These are phyloP conservation scores for Sesbania bispinosa DNA, from an alignment of 306 rosid species.

Conservation along the genomic window DNA sequence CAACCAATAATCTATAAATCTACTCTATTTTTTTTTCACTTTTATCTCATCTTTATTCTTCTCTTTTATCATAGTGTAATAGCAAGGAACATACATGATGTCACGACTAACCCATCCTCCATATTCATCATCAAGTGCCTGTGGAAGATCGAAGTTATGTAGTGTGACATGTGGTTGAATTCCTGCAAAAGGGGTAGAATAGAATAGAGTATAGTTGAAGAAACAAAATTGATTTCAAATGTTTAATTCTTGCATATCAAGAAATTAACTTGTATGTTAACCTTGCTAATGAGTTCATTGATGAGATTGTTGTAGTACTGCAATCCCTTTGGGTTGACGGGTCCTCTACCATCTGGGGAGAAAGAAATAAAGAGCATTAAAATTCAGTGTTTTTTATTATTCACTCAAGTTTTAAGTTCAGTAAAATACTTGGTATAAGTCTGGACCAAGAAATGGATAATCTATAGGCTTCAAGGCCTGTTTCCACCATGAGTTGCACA, in stretches of 20 bases:
- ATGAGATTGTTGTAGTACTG: conserved; percentile 79
- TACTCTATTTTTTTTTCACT: too few species aligned
- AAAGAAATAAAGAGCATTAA: neutral
- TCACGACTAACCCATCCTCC: conserved; percentile 74
- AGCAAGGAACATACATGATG: conserved; percentile 43
- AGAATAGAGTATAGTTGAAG: too few species aligned
- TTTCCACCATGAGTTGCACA: conserved; percentile 68
- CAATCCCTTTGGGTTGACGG: conserved; percentile 68
- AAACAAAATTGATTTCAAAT: neutral
- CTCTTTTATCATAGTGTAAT: too few species aligned
- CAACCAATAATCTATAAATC: too few species aligned
- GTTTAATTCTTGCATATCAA: neutral
- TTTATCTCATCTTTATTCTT: too few species aligned
- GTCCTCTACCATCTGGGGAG: conserved; percentile 63
- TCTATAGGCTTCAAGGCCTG: conserved; percentile 72
- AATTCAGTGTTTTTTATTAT: neutral
- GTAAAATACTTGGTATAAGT: conserved; percentile 61
- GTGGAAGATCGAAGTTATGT: conserved; percentile 58
- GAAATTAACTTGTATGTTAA: conserved; percentile 5
- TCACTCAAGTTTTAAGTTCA: neutral
- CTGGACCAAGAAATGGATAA: conserved; percentile 93
- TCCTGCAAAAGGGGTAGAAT: conserved; percentile 56
- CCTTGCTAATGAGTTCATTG: conserved; percentile 57
- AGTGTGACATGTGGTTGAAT: conserved; percentile 74
- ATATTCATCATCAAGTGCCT: conserved; percentile 75